Conservation (phyloP, 768 basidiomycete species). For the Panus rudis region DNA sequence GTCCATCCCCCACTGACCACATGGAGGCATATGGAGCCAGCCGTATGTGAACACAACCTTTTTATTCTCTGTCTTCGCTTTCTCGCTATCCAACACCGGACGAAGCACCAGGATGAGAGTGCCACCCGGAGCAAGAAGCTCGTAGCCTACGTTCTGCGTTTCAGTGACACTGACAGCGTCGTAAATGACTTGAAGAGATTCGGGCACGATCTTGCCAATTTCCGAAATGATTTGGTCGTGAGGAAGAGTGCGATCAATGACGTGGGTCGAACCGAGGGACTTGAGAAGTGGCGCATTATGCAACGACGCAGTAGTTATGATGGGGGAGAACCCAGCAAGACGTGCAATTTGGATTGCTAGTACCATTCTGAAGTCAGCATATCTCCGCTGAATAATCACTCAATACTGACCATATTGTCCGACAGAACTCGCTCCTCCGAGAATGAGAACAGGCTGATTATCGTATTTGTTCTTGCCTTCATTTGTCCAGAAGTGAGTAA, state of each 20-base stretch:
- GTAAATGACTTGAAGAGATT: slow-evolving; percentile 10
- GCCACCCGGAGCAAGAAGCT: slow-evolving; percentile 15
- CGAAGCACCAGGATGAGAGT: slow-evolving; percentile 8
- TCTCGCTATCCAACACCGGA: not conserved
- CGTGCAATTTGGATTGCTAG: slow-evolving; percentile 4
- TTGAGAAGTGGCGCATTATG: slow-evolving; percentile 5
- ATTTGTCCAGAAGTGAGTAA: slow-evolving; percentile 16
- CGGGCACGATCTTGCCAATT: not conserved
- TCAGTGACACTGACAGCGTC: slow-evolving; percentile 10
- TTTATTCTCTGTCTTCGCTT: slow-evolving; percentile 23
- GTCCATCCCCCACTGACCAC: slow-evolving; percentile 7
- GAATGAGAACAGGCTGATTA: slow-evolving; percentile 18
- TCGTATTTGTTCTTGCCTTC: slow-evolving; percentile 14
- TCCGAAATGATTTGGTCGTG: not conserved
- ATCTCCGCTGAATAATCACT: not conserved
- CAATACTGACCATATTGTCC: slow-evolving; percentile 21
- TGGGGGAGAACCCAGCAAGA: slow-evolving; percentile 8
- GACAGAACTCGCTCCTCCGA: slow-evolving; percentile 21
- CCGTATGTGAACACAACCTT: slow-evolving; percentile 40
- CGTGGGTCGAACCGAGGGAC: slow-evolving; percentile 13
- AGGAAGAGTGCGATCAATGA: slow-evolving; percentile 2
- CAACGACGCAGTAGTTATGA: slow-evolving; percentile 9
- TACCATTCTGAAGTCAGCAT: not conserved
- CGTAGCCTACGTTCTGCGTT: slow-evolving; percentile 16
- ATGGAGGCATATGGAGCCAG: slow-evolving; percentile 3